Conservation (phyloP, 202 grass and related monocot genomes). For the Saccharum hybrid region DNA sequence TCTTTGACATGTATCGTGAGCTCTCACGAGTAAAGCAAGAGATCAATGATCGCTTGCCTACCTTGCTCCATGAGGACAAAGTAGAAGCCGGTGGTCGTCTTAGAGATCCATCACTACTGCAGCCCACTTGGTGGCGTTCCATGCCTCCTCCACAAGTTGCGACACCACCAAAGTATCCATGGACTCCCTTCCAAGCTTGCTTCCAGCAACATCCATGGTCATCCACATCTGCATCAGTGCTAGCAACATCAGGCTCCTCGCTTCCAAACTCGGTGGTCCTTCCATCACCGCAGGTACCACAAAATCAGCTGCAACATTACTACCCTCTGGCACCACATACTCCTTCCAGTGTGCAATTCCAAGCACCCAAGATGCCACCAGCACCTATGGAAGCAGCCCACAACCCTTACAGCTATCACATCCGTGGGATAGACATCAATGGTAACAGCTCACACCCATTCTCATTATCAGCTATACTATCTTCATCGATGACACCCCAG, state of each 20-base stretch:
- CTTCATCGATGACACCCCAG: neutral
- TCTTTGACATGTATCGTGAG: conserved; percentile 10
- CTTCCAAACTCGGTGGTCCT: neutral
- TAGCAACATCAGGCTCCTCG: neutral
- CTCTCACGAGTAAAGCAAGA: conserved; percentile 20
- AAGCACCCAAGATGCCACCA: neutral
- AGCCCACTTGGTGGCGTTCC: neutral
- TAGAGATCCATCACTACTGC: neutral
- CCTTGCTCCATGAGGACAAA: neutral
- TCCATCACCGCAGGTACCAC: no score
- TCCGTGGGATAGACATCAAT: neutral
- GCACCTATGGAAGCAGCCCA: neutral
- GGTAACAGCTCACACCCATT: neutral
- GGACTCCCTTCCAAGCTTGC: neutral
- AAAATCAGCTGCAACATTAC: no score
- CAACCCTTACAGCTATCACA: neutral
- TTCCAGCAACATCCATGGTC: neutral
- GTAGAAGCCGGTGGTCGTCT: neutral
- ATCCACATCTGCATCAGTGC: neutral
- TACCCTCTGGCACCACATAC: neutral
- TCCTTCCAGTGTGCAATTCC: neutral
- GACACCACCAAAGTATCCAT: neutral
- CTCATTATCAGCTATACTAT: neutral
- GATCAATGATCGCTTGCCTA: neutral
- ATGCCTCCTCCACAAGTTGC: neutral